Conservation (phyloP, 495 filamentous ascomycete genomes). For the Hyaloscypha hepaticicola region DNA sequence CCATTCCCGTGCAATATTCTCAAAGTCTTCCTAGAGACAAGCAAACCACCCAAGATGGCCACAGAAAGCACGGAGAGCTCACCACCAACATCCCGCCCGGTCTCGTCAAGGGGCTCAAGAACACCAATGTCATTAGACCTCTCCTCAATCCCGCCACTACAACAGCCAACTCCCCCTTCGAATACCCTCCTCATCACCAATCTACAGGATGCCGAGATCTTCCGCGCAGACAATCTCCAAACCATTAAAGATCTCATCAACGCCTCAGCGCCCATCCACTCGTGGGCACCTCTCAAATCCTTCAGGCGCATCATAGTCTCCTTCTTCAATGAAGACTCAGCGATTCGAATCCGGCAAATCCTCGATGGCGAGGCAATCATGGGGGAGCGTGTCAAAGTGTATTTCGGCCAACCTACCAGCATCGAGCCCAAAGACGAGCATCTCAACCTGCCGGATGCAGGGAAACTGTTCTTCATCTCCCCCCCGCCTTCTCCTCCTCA, state of each 20-base stretch:
- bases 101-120: slow-evolving; percentile 28
- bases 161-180: slow-evolving; percentile 77
- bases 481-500: slow-evolving; percentile 89
- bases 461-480: slow-evolving; percentile 96
- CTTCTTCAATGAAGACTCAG: slow-evolving; percentile 71
- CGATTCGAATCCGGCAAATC: slow-evolving; percentile 66
- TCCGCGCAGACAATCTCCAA: slow-evolving; percentile 72
- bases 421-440: slow-evolving; percentile 62
- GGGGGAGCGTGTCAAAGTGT: slow-evolving; percentile 71
- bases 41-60: slow-evolving; percentile 16
- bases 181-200: slow-evolving; percentile 96
- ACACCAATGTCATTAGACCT: slow-evolving; percentile 77
- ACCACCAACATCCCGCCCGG: slow-evolving; percentile 22
- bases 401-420: slow-evolving; percentile 77
- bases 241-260: slow-evolving; percentile 72
- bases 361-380: slow-evolving; percentile 72
- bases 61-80: slow-evolving; percentile 19
- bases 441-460: slow-evolving; percentile 76
- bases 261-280: slow-evolving; percentile 68
- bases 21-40: neutral
- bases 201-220: slow-evolving; percentile 73
- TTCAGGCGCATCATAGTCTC: slow-evolving; percentile 90
- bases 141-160: slow-evolving; percentile 71
- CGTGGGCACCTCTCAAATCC: slow-evolving; percentile 89
- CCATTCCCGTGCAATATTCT: neutral